These are phyloP conservation scores for Phytophthora ohioensis DNA, from an alignment of 352 stramenopile genomes.

Conservation along the genomic window DNA sequence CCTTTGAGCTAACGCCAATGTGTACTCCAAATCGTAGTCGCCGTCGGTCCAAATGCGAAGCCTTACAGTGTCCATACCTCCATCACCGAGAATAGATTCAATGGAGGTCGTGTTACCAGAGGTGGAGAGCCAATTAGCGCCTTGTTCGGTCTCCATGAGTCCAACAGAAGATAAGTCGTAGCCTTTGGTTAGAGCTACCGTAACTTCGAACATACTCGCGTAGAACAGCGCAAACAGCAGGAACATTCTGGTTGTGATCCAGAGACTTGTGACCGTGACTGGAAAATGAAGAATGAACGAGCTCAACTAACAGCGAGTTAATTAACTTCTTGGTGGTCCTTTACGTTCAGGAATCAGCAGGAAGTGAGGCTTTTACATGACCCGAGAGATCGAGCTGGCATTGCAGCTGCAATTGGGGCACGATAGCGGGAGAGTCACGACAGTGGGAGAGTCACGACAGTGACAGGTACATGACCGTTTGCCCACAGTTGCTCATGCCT, in stretches of 20 bases:
- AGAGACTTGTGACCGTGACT: background rate
- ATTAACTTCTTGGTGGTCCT: background rate
- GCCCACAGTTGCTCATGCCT: conserved; percentile 11
- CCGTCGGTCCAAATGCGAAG: conserved; percentile 37
- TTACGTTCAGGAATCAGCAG: conserved; percentile 6
- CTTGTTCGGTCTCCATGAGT: conserved; percentile 38
- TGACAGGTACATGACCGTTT: too few species aligned
- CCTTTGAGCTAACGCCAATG: conserved; percentile 29
- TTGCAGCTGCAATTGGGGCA: conserved; percentile 19
- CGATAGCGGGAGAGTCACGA: background rate
- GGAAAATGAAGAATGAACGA: conserved; percentile 18
- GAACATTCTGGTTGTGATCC: conserved; percentile 12
- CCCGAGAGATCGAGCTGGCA: conserved; percentile 14
- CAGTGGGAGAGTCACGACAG: too few species aligned
- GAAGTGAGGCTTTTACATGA: conserved; percentile 10
- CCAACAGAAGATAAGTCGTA: conserved; percentile 40
- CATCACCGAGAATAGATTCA: conserved; percentile 36
- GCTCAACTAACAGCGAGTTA: background rate
- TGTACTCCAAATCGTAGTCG: conserved; percentile 36
- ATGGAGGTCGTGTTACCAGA: conserved; percentile 29
- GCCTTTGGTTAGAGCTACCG: conserved; percentile 28
- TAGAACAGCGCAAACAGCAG: conserved; percentile 21
- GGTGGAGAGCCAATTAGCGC: conserved; percentile 37
- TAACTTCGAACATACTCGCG: conserved; percentile 3
- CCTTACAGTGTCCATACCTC: conserved; percentile 34